A percentile compares a stretch with the other conserved stretches of the same genome.
Conservation (phyloP, 331 rosid genomes). For the Cucumis variabilis region DNA sequence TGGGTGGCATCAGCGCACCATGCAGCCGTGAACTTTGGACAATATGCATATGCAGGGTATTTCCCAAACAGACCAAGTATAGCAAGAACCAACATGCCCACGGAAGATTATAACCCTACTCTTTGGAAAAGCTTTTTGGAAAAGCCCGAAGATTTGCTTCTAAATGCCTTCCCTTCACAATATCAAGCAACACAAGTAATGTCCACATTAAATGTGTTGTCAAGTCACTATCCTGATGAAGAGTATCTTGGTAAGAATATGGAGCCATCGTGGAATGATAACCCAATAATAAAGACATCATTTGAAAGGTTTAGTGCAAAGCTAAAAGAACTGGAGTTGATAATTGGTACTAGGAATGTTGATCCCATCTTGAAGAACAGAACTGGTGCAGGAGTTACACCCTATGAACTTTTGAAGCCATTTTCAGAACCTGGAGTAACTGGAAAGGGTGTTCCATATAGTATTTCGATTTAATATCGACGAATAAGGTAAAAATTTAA, state of each 20-base stretch:
- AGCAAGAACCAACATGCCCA: constrained; percentile 14
- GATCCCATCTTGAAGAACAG: constrained; percentile 22
- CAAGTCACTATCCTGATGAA: constrained; percentile 18
- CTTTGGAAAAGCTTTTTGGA: constrained; percentile 27
- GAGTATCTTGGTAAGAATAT: constrained; percentile 24
- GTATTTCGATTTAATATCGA: not conserved
- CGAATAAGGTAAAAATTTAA: too few species aligned
- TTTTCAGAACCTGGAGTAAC: constrained; percentile 16
- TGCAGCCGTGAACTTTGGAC: constrained; percentile 26
- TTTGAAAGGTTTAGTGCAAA: not conserved
- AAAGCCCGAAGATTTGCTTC: constrained; percentile 4
- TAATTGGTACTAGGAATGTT: constrained; percentile 3
- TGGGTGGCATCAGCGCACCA: constrained; percentile 30
- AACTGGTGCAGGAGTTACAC: constrained; percentile 22
- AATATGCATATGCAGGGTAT: not conserved
- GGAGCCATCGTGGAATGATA: constrained; percentile 2
- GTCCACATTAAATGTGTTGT: not conserved
- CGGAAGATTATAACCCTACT: not conserved
- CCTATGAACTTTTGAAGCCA: constrained; percentile 26
- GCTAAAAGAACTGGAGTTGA: not conserved
- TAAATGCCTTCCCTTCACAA: constrained; percentile 13
- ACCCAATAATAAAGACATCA: constrained; percentile 3
- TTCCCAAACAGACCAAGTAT: constrained; percentile 26
- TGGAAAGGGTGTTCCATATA: constrained; percentile 20
- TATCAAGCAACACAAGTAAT: constrained; percentile 16